Evolutionary conservation across 1,284 basidiomycete species (phyloP).

Genomic region (Stereum hirsutum): DNA sequence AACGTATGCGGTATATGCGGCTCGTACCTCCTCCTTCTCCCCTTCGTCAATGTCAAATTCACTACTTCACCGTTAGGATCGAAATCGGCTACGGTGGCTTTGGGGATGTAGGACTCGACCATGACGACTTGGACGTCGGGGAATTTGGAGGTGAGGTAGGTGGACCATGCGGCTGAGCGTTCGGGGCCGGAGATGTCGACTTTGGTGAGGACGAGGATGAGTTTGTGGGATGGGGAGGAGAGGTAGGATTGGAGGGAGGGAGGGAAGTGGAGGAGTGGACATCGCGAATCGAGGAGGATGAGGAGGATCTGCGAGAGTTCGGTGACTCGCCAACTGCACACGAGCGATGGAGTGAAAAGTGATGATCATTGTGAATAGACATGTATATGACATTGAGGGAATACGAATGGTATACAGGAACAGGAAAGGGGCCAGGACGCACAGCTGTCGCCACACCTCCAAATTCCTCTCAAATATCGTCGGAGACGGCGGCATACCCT

Average conservation of each 20-base stretch:
- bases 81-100: slow-evolving; percentile 20
- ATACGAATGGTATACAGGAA: too few species aligned
- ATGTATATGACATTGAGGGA: too few species aligned
- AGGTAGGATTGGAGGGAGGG: slow-evolving; percentile 47
- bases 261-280: slow-evolving; percentile 65
- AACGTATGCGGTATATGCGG: slow-evolving; percentile 60
- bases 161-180: slow-evolving; percentile 54
- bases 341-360: slow-evolving; percentile 11
- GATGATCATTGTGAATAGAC: too few species aligned
- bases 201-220: slow-evolving; percentile 78
- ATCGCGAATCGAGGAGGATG: slow-evolving; percentile 80
- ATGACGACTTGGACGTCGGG: slow-evolving; percentile 53
- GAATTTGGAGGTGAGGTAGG: slow-evolving; percentile 50
- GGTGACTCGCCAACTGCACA: slow-evolving; percentile 72
- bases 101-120: slow-evolving; percentile 65
- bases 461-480: slow-evolving; percentile 85
- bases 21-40: slow-evolving; percentile 32
- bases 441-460: slow-evolving; percentile 90
- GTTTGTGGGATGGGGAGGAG: slow-evolving; percentile 31
- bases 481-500: slow-evolving; percentile 47
- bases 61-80: slow-evolving; percentile 16
- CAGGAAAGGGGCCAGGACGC: too few species aligned
- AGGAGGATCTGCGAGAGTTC: slow-evolving; percentile 68
- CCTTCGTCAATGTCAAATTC: too few species aligned
- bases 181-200: slow-evolving; percentile 45